phyloP scores from a whole-genome alignment of 495 filamentous ascomycete species.

The Aspergillus panamensis region DNA sequence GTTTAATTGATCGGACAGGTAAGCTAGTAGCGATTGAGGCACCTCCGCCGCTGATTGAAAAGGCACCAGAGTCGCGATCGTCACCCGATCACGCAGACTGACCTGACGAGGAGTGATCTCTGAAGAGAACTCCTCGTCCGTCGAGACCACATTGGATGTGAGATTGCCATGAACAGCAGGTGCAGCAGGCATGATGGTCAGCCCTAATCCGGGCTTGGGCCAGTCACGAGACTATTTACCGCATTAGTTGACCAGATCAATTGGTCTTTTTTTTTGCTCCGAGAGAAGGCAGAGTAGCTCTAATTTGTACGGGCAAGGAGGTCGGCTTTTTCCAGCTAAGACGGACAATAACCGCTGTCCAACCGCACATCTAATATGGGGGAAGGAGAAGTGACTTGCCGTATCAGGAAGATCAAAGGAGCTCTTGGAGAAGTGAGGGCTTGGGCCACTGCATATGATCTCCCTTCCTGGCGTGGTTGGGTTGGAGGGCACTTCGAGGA shows the following conservation, averaged over 20 bases:
- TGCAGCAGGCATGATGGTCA: slow-evolving; percentile 49
- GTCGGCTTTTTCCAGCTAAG: background rate
- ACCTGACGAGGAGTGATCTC: slow-evolving; percentile 78
- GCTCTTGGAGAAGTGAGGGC: background rate
- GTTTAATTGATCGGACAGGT: slow-evolving; percentile 83
- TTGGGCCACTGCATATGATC: background rate
- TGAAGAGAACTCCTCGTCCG: slow-evolving; percentile 56
- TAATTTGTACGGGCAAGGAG: no score
- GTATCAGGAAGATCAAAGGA: background rate
- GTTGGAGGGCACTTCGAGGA: slow-evolving; percentile 44
- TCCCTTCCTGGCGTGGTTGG: background rate
- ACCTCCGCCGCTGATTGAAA: slow-evolving; percentile 73
- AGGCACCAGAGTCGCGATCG: slow-evolving; percentile 85
- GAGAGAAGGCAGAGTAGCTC: background rate
- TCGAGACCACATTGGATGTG: slow-evolving; percentile 43
- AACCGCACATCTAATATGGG: background rate
- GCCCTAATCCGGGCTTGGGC: slow-evolving; percentile 23
- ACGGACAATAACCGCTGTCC: background rate
- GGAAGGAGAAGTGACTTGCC: slow-evolving; percentile 2
- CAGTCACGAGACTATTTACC: slow-evolving; percentile 42
- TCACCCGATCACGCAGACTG: slow-evolving; percentile 83
- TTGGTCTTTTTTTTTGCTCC: slow-evolving; percentile 1
- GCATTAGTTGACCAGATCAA: slow-evolving; percentile 32
- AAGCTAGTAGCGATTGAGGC: slow-evolving; percentile 69
- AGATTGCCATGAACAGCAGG: slow-evolving; percentile 86